Percentiles rank a stretch among this genome's conserved stretches.
Conservation (phyloP, 2,329 filamentous ascomycete genomes). For the Daldinia sp. region DNA sequence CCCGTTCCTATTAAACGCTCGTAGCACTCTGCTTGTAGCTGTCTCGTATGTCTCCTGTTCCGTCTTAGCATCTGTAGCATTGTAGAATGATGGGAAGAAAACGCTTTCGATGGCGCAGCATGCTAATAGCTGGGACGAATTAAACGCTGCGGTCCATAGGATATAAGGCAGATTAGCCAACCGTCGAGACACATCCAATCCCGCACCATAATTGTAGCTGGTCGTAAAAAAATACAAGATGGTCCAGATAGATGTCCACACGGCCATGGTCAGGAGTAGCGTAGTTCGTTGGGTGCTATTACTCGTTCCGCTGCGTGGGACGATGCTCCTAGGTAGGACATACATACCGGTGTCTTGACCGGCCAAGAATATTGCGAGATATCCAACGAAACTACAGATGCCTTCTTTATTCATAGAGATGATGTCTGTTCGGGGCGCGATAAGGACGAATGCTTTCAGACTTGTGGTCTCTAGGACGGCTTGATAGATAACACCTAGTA, state of each 20-base stretch:
- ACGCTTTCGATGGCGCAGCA: slow-evolving; percentile 83
- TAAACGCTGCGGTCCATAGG: slow-evolving; percentile 92
- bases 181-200: slow-evolving; percentile 83
- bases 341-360: slow-evolving; percentile 87
- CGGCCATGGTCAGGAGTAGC: slow-evolving; percentile 72
- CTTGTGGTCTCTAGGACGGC: slow-evolving; percentile 78
- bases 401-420: slow-evolving; percentile 94
- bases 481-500: slow-evolving; percentile 79
- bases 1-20: slow-evolving; percentile 89
- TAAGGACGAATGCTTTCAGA: slow-evolving; percentile 86
- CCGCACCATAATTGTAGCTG: slow-evolving; percentile 76
- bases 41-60: slow-evolving; percentile 74
- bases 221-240: slow-evolving; percentile 77
- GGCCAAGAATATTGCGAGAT: slow-evolving; percentile 92
- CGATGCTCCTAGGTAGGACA: slow-evolving; percentile 74
- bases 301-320: slow-evolving; percentile 57
- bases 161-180: slow-evolving; percentile 95
- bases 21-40: slow-evolving; percentile 84
- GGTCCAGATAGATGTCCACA: slow-evolving; percentile 76
- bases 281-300: slow-evolving; percentile 64
- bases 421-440: slow-evolving; percentile 81
- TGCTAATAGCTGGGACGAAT: slow-evolving; percentile 81
- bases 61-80: slow-evolving; percentile 63
- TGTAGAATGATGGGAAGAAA: slow-evolving; percentile 80
- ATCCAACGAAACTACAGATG: slow-evolving; percentile 93